phyloP scores from a whole-genome alignment of 2,329 filamentous ascomycete species.

The Coleophoma eucalyptorum region DNA sequence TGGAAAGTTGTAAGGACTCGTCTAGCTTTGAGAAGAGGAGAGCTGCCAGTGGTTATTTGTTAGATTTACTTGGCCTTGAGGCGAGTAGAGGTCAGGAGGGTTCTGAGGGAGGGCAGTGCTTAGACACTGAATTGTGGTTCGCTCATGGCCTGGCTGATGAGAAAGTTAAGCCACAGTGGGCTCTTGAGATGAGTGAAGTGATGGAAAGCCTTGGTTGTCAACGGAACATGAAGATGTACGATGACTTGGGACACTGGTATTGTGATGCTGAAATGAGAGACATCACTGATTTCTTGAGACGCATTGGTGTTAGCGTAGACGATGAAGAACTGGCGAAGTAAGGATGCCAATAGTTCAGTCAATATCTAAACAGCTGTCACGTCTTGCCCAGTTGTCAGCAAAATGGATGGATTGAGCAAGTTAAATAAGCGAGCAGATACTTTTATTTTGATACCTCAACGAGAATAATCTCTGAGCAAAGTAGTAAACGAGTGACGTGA shows the following conservation, averaged over 20 bases:
- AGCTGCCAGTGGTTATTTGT: background rate
- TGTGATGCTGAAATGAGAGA: constrained; percentile 9
- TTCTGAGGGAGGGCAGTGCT: background rate
- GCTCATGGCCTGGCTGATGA: constrained; percentile 16
- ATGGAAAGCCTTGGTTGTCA: constrained; percentile 1
- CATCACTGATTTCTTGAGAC: constrained; percentile 9
- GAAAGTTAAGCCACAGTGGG: constrained; percentile 19
- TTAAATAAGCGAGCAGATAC: no score
- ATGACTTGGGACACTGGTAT: constrained; percentile 14
- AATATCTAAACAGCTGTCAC: no score
- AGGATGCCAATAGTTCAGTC: no score
- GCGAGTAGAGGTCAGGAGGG: background rate
- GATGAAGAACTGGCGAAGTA: no score
- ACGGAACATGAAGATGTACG: constrained; percentile 3
- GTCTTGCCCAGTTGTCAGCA: no score
- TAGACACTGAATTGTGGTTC: constrained; percentile 3
- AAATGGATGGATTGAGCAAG: no score
- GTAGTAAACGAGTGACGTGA: no score
- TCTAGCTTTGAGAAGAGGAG: background rate
- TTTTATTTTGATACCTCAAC: no score
- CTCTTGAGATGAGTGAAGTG: constrained; percentile 10
- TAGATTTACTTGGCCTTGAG: background rate
- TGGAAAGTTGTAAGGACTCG: background rate
- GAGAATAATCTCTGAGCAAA: no score
- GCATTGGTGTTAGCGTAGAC: constrained; percentile 5